Evolutionary conservation across 495 filamentous ascomycete species (phyloP), one percentile per base, ranked within the genome.

Genomic region (Lineolata rhizophorae): DNA sequence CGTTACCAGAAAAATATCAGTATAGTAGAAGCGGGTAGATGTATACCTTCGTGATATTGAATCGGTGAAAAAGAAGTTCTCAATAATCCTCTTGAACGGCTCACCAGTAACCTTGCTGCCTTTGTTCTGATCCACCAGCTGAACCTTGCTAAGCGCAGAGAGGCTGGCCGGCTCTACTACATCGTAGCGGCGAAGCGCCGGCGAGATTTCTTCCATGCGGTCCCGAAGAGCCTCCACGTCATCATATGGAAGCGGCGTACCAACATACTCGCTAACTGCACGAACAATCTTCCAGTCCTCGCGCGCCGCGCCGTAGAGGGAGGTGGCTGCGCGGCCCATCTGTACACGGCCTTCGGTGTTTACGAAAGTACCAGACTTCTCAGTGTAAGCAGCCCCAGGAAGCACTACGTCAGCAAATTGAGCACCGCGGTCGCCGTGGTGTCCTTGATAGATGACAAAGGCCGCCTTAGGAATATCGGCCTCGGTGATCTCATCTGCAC

Each of bases 201-300:
- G 87, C 43, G 73, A 79, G 50, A 97, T 82, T 55, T 94, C 81
- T 36, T 76, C 76, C 83, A 95, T 92, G 34, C 87, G 76, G 42
- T 92, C 81, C 24, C 87, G 64, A 15, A 97, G 61, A 33, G 65
- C 61, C 41, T 83, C 75, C 17, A 97, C 66, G 40, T 93, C 79
- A 50, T 95, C 87, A 43, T 95, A 97, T 16, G 83, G 79, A 29
- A 97, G 65, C 27, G 80, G 71, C 3, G 55, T 67, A 29, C 79
- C 79, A n/a, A 97, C 64, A 56, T 83, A 91, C 54, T 94, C 90
- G 51, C 73, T 80, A 36, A 61, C 63, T 2, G 87, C 87, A 34
- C 87, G 80, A 42, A 97, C 68, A 43, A 97, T 95, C 63, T 94
- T 95, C 87, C 87, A 97, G 53, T 97, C 87, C 40, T 90, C 84